These are phyloP conservation scores for Punica granatum DNA, from an alignment of 345 rosid species.

Conservation along the genomic window DNA sequence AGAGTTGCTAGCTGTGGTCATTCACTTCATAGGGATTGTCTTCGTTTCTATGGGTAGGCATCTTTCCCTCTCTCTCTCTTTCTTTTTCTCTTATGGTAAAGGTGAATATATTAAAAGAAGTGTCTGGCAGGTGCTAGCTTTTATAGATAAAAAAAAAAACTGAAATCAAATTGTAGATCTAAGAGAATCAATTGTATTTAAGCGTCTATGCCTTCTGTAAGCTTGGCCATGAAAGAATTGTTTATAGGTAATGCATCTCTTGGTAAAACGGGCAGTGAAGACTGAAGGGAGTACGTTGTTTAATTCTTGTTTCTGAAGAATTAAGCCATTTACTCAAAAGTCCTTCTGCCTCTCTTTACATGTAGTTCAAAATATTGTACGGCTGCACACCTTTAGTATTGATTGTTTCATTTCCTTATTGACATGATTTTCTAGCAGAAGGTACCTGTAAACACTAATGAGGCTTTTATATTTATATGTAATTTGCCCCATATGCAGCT, in stretches of 20 bases:
- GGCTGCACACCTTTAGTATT: too few species aligned
- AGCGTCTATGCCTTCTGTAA: neutral
- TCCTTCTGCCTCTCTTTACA: neutral
- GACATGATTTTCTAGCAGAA: neutral
- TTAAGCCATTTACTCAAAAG: neutral
- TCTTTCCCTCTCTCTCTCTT: slow-evolving; percentile 7
- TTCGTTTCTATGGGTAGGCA: slow-evolving; percentile 91
- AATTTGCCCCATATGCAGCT: slow-evolving; percentile 36
- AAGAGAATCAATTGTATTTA: neutral
- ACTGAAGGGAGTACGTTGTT: neutral
- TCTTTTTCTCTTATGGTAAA: neutral
- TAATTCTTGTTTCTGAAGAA: neutral
- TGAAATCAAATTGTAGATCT: neutral
- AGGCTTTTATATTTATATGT: neutral
- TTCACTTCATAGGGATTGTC: slow-evolving; percentile 98
- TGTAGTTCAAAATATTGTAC: neutral
- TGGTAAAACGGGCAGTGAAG: neutral
- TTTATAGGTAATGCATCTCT: neutral
- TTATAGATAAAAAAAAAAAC: neutral
- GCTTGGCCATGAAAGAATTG: neutral
- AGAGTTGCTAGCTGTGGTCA: slow-evolving; percentile 99
- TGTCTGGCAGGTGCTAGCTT: neutral
- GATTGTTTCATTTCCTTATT: too few species aligned
- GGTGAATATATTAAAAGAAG: neutral
- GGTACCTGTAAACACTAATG: neutral